Base-by-base conservation (phyloP, 345 rosid species). In the Gossypium mustelinum region DNA sequence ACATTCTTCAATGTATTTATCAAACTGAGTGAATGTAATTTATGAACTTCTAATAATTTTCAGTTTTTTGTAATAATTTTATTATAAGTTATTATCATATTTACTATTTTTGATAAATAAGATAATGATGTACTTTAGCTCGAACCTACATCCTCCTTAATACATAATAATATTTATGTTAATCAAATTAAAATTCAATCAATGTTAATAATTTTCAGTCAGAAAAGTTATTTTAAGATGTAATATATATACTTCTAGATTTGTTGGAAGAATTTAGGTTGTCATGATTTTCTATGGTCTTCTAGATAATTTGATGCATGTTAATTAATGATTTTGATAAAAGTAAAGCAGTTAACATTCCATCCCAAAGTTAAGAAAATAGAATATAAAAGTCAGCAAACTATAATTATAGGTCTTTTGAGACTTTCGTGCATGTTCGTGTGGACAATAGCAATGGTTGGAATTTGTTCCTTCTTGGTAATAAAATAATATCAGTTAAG, bases 81-180 rank as follows among this genome's bases (percentile, higher is more conserved):
- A 29, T 4, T 34, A 34, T 34, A 34, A 34, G 0, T 34, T 34
- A 4, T 4, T 4, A 34, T 34, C 0, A 34, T 34, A 34, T 34
- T 34, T 34, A 0, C 0, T 4, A 34, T 4, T 34, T 29, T 34
- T 34, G 0, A 34, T 34, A 34, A 1, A 34, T 34, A 34, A 0
- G 6, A 34, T 0, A 0, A 34, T 34, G 4, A 4, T 4, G 0
- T 1, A 34, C 1, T 34, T 29, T 0, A 4, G 6, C 1, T 29
- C 6, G 1, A 29, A 29, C 5, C 0, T 0, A 29, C 0, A 4
- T 29, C 1, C 0, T 29, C 0, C 1, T 4, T 0, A 0, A 29
- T 0, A 0, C 0, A 29, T 0, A 29, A 34, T 0, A 34, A 34
- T 34, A 34, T 34, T 34, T 0, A 34, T 0, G 1, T 0, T 1